Evolutionary conservation across 2,329 filamentous ascomycete genomes (phyloP), one percentile per base, ranked within the genome.

Genomic region (Anisogramma anomala): DNA sequence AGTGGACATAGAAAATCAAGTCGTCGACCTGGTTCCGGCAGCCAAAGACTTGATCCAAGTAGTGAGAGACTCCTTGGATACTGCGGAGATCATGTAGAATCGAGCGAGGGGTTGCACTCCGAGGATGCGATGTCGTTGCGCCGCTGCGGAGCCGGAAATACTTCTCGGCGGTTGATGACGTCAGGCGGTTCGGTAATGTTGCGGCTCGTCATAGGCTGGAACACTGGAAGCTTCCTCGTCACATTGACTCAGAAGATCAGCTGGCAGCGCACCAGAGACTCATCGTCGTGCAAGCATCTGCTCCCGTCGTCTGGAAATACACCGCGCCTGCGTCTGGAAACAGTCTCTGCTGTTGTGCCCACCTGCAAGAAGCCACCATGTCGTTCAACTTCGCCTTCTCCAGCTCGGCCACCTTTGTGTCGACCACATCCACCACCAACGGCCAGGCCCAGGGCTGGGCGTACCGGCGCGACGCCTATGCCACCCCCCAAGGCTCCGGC

Each of bases 1-100:
- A n/a, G 49, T 48, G 39, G 53, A 53, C 41, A 55, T 53, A 35
- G 50, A 51, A 36, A 50, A 50, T 15, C 46, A 44, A 25, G 42
- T 48, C n/a, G 43, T 54, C 1, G 48, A 54, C 40, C 37, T 33
- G 19, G 41, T 54, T 4, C 51, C 51, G 1, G 15, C 47, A 13
- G 17, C 33, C 5, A 23, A 43, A 6, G 43, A 50, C 15, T 55
- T 44, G 51, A n/a, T n/a, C n/a, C n/a, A n/a, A n/a, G n/a, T n/a
- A n/a, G n/a, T n/a, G n/a, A n/a, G n/a, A n/a, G n/a, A n/a, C n/a
- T n/a, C n/a, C n/a, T n/a, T n/a, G n/a, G n/a, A n/a, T n/a, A n/a
- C n/a, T n/a, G n/a, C n/a, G n/a, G n/a, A n/a, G n/a, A n/a, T n/a
- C n/a, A n/a, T n/a, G n/a, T n/a, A n/a, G n/a, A n/a, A n/a, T n/a